Percentiles rank a stretch among this genome's conserved stretches.
phyloP scores from a whole-genome alignment of 306 rosid species.

The Casuarina equisetifolia region DNA sequence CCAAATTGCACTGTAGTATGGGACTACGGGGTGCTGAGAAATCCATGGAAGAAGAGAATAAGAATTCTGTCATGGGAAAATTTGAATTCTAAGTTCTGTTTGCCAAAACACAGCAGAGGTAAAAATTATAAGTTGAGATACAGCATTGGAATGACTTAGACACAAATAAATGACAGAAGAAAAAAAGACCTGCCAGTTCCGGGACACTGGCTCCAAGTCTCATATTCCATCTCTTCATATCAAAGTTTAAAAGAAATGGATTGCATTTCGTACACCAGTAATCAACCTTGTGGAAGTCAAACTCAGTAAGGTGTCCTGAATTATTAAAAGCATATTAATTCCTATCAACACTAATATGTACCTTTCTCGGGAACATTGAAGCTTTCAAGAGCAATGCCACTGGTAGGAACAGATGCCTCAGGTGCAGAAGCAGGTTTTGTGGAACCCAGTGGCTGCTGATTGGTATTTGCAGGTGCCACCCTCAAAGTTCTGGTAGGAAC shows the following conservation, averaged over 20 bases:
- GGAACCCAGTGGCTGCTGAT: slow-evolving; percentile 41
- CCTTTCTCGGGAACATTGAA: slow-evolving; percentile 81
- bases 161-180: background rate
- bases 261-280: background rate
- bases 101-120: too few species aligned
- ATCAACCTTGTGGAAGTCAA: background rate
- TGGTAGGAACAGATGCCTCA: slow-evolving; percentile 53
- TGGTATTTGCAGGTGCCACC: slow-evolving; percentile 49
- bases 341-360: slow-evolving; percentile 27
- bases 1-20: too few species aligned
- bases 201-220: background rate
- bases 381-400: slow-evolving; percentile 61
- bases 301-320: slow-evolving; percentile 12
- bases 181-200: slow-evolving; percentile 4
- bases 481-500: slow-evolving; percentile 51
- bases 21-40: too few species aligned
- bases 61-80: too few species aligned
- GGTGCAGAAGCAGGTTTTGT: slow-evolving; percentile 52
- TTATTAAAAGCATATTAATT: background rate
- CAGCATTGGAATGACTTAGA: background rate
- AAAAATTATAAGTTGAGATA: background rate
- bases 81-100: too few species aligned
- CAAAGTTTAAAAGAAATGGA: background rate
- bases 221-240: background rate
- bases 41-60: too few species aligned